Percentiles rank a stretch among this genome's conserved stretches.
Evolutionary conservation across 768 basidiomycete species (phyloP).

Genomic region (Panaeolus cyanescens): DNA sequence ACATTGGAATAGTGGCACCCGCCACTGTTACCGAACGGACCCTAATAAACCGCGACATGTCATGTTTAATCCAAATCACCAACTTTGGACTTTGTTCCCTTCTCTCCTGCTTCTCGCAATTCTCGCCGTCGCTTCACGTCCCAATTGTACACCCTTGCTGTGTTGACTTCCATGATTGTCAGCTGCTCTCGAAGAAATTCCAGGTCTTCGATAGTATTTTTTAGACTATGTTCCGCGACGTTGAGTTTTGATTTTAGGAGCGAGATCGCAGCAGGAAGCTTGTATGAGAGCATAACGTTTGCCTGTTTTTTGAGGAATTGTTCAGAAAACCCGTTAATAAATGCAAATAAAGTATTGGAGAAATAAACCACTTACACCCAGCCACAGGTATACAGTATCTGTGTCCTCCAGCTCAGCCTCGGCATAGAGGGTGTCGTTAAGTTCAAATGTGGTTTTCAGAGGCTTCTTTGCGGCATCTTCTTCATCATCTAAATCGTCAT

Average conservation of each 20-base stretch:
- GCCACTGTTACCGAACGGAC: too few relatives aligned
- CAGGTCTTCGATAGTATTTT: conserved; percentile 80
- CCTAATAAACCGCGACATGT: too few relatives aligned
- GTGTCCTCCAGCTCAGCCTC: conserved; percentile 87
- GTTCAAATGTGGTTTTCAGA: conserved; percentile 86
- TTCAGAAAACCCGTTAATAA: too few relatives aligned
- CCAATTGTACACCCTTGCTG: conserved; percentile 95
- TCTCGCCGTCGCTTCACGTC: conserved; percentile 85
- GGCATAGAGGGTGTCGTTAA: conserved; percentile 94
- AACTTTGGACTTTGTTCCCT: background rate
- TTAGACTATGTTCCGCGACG: conserved; percentile 65
- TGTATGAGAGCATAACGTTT: conserved; percentile 97
- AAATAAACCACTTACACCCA: conserved; percentile 66
- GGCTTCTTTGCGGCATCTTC: conserved; percentile 49
- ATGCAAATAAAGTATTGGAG: background rate
- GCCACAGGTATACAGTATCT: conserved; percentile 92
- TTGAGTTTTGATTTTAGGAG: conserved; percentile 77
- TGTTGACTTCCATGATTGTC: conserved; percentile 96
- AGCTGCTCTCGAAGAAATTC: conserved; percentile 94
- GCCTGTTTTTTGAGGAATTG: conserved; percentile 71
- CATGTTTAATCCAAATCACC: background rate
- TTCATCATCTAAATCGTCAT: conserved; percentile 58
- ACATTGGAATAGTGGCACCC: too few relatives aligned
- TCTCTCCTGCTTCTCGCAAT: conserved; percentile 31
- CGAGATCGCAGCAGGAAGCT: conserved; percentile 71